Evolutionary conservation across 177 flowering plant genomes (phyloP).

Genomic region (Vitis hybrid): DNA sequence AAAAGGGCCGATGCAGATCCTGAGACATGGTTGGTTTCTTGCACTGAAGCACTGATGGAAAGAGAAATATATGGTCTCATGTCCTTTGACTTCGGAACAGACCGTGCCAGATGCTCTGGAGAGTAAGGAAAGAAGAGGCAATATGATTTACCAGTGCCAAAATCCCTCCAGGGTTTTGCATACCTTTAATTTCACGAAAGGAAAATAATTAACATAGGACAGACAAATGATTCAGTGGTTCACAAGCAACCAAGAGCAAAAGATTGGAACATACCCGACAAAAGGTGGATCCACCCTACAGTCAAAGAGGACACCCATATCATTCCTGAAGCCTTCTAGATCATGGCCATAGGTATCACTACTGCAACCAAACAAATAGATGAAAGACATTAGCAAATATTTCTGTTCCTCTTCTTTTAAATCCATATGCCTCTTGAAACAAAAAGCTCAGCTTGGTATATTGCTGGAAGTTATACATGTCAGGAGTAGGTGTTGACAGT

Average conservation of each 20-base stretch:
- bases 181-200: conserved; percentile 36
- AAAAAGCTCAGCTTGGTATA: neutral
- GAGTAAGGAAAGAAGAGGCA: conserved; percentile 87
- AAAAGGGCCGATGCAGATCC: conserved; percentile 75
- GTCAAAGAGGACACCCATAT: conserved; percentile 37
- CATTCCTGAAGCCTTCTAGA: conserved; percentile 23
- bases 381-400: neutral
- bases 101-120: conserved; percentile 67
- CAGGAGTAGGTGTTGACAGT: too few relatives aligned
- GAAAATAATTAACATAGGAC: conserved; percentile 5
- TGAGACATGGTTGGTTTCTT: conserved; percentile 38
- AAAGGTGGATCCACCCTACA: conserved; percentile 76
- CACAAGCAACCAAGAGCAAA: conserved; percentile 6
- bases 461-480: neutral
- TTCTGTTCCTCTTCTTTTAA: neutral
- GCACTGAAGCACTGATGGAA: conserved; percentile 49
- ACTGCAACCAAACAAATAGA: conserved; percentile 5
- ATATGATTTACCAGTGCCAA: conserved; percentile 43
- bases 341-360: conserved; percentile 30
- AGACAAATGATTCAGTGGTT: neutral
- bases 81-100: conserved; percentile 37
- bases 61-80: conserved; percentile 46
- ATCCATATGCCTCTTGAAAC: neutral
- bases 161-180: conserved; percentile 77
- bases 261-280: conserved; percentile 55